Base-by-base conservation (phyloP, 345 rosid species). In the Linum usitatissimum region DNA sequence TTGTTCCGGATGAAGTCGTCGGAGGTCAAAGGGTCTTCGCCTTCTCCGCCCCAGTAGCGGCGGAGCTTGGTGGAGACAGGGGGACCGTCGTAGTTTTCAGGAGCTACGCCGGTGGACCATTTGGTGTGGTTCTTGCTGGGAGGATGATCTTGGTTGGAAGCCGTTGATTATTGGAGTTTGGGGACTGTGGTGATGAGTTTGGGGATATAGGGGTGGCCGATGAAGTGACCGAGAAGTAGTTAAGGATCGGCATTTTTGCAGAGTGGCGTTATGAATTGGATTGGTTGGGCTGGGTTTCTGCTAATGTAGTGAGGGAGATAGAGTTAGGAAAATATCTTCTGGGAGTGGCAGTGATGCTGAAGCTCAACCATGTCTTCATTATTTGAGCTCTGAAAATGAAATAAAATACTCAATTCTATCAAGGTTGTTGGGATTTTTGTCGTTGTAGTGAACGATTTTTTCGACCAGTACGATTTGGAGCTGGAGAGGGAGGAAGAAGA, bases 51-150 rank as follows among this genome's bases (percentile, higher is more conserved):
- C 98, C 96, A 89, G 77, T 81, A 86, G 81, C 85, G 89, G 9
- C 93, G 81, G 17, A 78, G 89, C 84, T 83, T 83, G 0, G 95
- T 55, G 62, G 87, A 74, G 39, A 89, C 70, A 30, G 95, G 92
- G 30, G 96, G 95, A 63, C 96, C 96, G 23, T 88, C 98, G 67
- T 89, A 88, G 3, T 88, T 96, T 15, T 95, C 98, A 0, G 95
- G 96, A 60, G 96, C 87, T n/a, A 80, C 76, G 36, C 93, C 95
- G 59, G 95, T 85, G 68, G 98, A 82, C 98, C 95, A 89, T 79
- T 85, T 92, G 76, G 74, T 40, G 0, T 93, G 83, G 78, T 89
- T 92, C 79, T 83, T 89, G 30, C 77, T 85, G 15, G 98, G 18
- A 92, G 74, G n/a, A 84, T 45, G 61, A 86, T 65, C 75, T 92